Evolutionary conservation across 2,329 filamentous ascomycete species (phyloP), one percentile per base, ranked within the genome.

Genomic region (Alternaria sp.): DNA sequence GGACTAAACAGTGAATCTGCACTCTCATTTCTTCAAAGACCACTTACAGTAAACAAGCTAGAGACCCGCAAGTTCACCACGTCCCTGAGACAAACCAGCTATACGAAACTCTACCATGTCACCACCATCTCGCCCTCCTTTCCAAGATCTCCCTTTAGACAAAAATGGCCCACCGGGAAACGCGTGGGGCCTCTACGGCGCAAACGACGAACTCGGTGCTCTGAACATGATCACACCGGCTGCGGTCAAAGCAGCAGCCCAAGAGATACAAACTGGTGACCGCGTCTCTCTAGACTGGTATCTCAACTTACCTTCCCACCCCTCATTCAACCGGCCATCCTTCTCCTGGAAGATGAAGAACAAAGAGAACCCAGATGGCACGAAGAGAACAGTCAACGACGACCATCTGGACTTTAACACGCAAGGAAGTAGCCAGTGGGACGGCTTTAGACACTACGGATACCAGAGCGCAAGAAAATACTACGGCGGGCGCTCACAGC

Each of bases 181-280:
- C 56, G 82, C 85, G 5, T 87, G 85, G 85, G 83, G 83, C 0
- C 79, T 85, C 4, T 86, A 83, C 60, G 84, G 84, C 3, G 67
- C 76, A 5, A 56, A 76, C 3, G 84, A 86, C 58, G 75, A 86
- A 62, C 76, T 84, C 10, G 85, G 85, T 24, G 84, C 82, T 65
- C 76, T 87, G 1, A 86, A 86, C 68, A 77, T 85, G 2, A 77
- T 86, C 53, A 86, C 83, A 0, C 78, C 81, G 0, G 69, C 76
- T n/a, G 77, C 75, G 10, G 76, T 82, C 21, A 73, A 73, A 7
- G 69, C 73, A 6, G 81, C 81, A 0, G 77, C 81, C 0, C 70
- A 74, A 17, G 81, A 84, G 63, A 83, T 84, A 61, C 75, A 77
- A 42, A 75, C 73, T 5, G 80, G 78, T 29, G 66, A 73, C 13